Evolutionary conservation across 805 yeast species (phyloP), one percentile per base, ranked within the genome.

Genomic region (Lachancea mirantina): DNA sequence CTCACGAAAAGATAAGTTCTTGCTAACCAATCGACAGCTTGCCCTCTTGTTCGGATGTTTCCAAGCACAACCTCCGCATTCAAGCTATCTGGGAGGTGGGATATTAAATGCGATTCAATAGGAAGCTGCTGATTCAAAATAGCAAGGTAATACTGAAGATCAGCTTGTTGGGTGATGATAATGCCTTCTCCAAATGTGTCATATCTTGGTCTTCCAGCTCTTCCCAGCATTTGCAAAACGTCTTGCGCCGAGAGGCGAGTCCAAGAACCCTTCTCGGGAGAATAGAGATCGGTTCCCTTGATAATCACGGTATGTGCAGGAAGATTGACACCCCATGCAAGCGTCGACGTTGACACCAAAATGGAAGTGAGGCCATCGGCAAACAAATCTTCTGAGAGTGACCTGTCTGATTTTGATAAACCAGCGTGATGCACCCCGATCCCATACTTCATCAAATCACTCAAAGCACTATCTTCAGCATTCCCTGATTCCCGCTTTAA

Each of bases 171-270:
- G 0, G 97, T 92, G 30, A 89, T 84, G 19, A 89, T 84, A 3
- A 89, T 76, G 62, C 97, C 98, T 46, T 84, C 95, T 48, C 98
- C 98, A 48, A 76, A 74, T 11, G 76, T 76, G 56, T 89, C 98
- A 59, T 81, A 92, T 33, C 96, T 68, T 0, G 98, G 98, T 58
- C 98, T 72, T 46, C 97, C 97, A 13, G 97, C 97, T 64, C 97
- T 75, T 22, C 97, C 97, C n/a, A 89, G 66, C 97, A 89, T 89
- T 60, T 89, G 98, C 7, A 89, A 57, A 23, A 89, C 80, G 59
- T 92, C 97, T 49, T 89, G 98, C 0, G 96, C 94, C 0, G 95
- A 79, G n/a, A 89, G 62, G 49, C 84, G 92, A 2, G 76, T 76
- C 96, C 97, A 89, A 5, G 72, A 61, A 34, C 96, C 95, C 41